A percentile compares a stretch with the other conserved stretches of the same genome.
Evolutionary conservation across 2,329 filamentous ascomycete genomes (phyloP).

Genomic region (Ceratocystis eucalypticola): DNA sequence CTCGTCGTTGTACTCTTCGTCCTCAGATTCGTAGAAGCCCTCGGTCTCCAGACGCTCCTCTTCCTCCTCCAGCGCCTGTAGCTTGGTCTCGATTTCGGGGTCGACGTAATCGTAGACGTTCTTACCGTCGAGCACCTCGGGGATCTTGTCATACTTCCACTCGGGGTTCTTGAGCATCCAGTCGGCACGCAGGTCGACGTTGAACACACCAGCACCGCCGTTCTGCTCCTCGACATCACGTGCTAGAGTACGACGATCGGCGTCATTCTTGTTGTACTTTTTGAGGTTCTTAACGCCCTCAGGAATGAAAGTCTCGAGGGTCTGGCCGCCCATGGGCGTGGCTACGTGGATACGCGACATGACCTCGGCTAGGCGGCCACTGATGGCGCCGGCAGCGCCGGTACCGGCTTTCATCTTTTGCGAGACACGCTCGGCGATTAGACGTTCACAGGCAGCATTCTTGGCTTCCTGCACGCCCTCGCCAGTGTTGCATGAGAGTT

Average conservation of each 20-base stretch:
- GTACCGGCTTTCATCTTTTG: constrained; percentile 94
- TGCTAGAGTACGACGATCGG: constrained; percentile 67
- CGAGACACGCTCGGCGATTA: constrained; percentile 83
- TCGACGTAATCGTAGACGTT: constrained; percentile 97
- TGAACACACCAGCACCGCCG: constrained; percentile 91
- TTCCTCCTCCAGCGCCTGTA: constrained; percentile 83
- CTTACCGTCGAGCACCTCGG: constrained; percentile 86
- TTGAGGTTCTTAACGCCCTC: constrained; percentile 65
- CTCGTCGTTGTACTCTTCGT: constrained; percentile 71
- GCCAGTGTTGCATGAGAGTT: constrained; percentile 86
- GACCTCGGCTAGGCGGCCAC: constrained; percentile 75
- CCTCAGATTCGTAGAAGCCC: constrained; percentile 84
- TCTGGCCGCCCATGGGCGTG: constrained; percentile 70
- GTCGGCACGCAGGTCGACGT: constrained; percentile 77
- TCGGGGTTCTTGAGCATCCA: constrained; percentile 78
- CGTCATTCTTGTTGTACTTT: constrained; percentile 85
- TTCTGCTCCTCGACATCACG: constrained; percentile 83
- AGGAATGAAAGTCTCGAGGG: constrained; percentile 74
- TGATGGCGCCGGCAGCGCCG: constrained; percentile 58
- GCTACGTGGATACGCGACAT: constrained; percentile 93
- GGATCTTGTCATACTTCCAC: constrained; percentile 94
- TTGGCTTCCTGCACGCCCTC: constrained; percentile 92
- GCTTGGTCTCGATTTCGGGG: constrained; percentile 87
- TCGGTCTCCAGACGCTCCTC: constrained; percentile 85
- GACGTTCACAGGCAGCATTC: constrained; percentile 82